phyloP scores from a whole-genome alignment of 2,329 filamentous ascomycete species.

The Talaromyces sp. region DNA sequence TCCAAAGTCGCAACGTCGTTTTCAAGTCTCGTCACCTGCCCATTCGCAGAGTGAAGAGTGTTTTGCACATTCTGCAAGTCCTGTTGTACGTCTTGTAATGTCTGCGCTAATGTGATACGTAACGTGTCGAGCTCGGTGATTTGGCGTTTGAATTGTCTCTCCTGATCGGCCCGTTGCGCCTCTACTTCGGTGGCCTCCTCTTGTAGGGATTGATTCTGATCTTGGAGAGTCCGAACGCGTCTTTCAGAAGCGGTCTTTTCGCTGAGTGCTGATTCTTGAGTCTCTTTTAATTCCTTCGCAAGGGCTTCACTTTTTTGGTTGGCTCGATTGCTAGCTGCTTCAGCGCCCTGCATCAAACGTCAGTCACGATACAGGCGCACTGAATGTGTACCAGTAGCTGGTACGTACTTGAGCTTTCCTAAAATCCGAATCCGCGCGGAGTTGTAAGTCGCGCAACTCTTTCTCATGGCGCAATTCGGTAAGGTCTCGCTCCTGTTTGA shows the following conservation, averaged over 20 bases:
- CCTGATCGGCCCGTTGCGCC: slow-evolving; percentile 65
- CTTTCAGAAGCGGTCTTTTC: slow-evolving; percentile 55
- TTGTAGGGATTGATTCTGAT: slow-evolving; percentile 67
- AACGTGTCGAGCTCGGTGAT: slow-evolving; percentile 60
- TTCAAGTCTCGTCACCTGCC: slow-evolving; percentile 66
- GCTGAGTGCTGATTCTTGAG: slow-evolving; percentile 52
- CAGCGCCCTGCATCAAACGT: slow-evolving; percentile 44
- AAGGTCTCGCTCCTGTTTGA: slow-evolving; percentile 84
- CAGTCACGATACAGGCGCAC: neutral
- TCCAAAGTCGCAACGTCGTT: slow-evolving; percentile 70
- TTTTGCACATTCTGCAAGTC: slow-evolving; percentile 55
- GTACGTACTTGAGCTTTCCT: slow-evolving; percentile 57
- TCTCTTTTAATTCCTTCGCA: slow-evolving; percentile 53
- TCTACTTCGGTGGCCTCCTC: slow-evolving; percentile 82
- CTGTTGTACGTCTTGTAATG: slow-evolving; percentile 48
- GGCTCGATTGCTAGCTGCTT: slow-evolving; percentile 50
- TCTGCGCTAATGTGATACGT: slow-evolving; percentile 56
- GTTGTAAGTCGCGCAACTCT: slow-evolving; percentile 74
- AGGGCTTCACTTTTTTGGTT: slow-evolving; percentile 54
- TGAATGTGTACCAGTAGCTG: neutral
- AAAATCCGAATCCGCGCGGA: slow-evolving; percentile 81
- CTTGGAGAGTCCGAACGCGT: slow-evolving; percentile 55
- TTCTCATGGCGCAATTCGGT: slow-evolving; percentile 72
- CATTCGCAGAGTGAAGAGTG: slow-evolving; percentile 60
- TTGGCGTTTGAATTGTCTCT: slow-evolving; percentile 61